phyloP scores from a whole-genome alignment of 441 rosid genomes.

The Croton laevigatus region DNA sequence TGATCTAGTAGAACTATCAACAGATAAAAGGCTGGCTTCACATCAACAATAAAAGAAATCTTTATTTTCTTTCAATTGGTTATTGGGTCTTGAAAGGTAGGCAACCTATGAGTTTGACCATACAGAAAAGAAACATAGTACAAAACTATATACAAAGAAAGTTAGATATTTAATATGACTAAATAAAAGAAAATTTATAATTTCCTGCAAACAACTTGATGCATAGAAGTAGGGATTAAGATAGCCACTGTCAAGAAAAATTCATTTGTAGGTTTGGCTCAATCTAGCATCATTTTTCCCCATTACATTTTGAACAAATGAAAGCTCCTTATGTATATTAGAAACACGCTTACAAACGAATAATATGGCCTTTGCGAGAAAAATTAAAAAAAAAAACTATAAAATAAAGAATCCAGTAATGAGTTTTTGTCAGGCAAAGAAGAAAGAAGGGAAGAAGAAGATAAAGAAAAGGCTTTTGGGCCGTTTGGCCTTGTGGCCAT shows the following conservation, averaged over 20 bases:
- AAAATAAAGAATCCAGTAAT: background rate
- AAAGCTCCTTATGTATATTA: background rate
- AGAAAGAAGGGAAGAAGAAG: too few relatives aligned
- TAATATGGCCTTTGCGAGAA: background rate
- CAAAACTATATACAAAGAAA: background rate
- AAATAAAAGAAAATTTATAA: slow-evolving; percentile 14
- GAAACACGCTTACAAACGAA: slow-evolving; percentile 4
- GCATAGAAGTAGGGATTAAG: background rate
- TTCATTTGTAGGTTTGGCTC: slow-evolving; percentile 12
- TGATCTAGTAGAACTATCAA: slow-evolving; percentile 38
- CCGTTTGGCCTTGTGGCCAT: too few relatives aligned
- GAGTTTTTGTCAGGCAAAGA: background rate
- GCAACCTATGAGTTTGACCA: slow-evolving; percentile 11
- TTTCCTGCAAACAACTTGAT: slow-evolving; percentile 14
- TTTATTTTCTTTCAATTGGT: slow-evolving; percentile 24
- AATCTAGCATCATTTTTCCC: slow-evolving; percentile 21
- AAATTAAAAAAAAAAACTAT: background rate
- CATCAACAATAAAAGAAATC: slow-evolving; percentile 27
- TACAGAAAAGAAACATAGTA: slow-evolving; percentile 1
- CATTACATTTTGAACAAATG: slow-evolving; percentile 2
- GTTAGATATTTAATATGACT: slow-evolving; percentile 6
- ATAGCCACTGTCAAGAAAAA: slow-evolving; percentile 14
- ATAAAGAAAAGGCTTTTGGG: too few relatives aligned
- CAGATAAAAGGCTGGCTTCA: slow-evolving; percentile 21
- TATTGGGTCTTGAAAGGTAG: slow-evolving; percentile 21